phyloP scores from a whole-genome alignment of 2,329 filamentous ascomycete genomes.

The Fulvia fulva region DNA sequence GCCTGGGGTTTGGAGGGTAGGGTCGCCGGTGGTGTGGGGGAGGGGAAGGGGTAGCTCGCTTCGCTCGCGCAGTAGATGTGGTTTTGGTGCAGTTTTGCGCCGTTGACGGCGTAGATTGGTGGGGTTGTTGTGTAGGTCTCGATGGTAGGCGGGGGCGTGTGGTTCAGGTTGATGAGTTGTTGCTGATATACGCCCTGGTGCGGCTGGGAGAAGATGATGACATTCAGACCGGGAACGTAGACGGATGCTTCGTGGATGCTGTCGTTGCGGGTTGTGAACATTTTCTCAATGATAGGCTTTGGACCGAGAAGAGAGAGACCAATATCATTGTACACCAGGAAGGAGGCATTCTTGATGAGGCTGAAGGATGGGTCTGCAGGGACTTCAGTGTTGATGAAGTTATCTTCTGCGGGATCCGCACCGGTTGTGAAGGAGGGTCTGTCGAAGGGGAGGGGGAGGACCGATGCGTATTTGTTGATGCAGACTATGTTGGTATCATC shows the following conservation, averaged over 20 bases:
- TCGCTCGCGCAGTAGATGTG: constrained; percentile 35
- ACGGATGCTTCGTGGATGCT: constrained; percentile 42
- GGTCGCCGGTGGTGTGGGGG: constrained; percentile 19
- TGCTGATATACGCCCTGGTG: constrained; percentile 37
- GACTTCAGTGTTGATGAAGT: constrained; percentile 20
- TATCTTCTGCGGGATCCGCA: constrained; percentile 15
- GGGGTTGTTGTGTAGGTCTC: constrained; percentile 39
- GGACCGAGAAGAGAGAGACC: constrained; percentile 31
- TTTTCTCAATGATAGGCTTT: constrained; percentile 31
- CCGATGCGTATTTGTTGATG: constrained; percentile 19
- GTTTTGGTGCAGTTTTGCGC: constrained; percentile 38
- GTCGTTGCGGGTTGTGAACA: constrained; percentile 25
- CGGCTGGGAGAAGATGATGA: constrained; percentile 38
- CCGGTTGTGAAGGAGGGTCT: constrained; percentile 10
- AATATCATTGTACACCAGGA: constrained; percentile 38
- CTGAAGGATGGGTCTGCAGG: constrained; percentile 33
- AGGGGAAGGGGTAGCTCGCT: constrained; percentile 12
- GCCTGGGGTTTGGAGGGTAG: constrained; percentile 35
- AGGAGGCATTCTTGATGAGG: constrained; percentile 23
- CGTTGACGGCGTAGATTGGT: constrained; percentile 43
- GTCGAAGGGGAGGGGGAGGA: constrained; percentile 17
- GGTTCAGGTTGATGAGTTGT: constrained; percentile 40
- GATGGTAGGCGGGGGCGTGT: constrained; percentile 38
- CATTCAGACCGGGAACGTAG: constrained; percentile 39
- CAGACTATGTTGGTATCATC: constrained; percentile 15